Percentiles rank a stretch among this genome's conserved stretches.
These are phyloP conservation scores for Wallemia ichthyophaga DNA, from an alignment of 1,284 basidiomycete genomes.

Conservation along the genomic window DNA sequence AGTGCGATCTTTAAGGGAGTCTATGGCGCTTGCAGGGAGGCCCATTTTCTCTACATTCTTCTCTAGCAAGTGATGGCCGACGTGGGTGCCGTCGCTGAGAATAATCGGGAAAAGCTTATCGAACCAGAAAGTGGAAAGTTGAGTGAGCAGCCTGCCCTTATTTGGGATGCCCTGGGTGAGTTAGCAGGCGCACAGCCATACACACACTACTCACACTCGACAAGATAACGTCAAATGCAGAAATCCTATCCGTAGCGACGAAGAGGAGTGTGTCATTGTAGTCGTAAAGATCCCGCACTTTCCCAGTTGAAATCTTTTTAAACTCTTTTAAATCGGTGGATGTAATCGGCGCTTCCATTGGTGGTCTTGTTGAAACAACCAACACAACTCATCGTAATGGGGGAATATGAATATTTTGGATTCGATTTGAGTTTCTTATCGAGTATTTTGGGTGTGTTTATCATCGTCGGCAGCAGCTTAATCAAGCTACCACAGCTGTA, in stretches of 20 bases:
- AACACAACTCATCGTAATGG: too few relatives aligned
- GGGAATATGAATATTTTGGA: background rate
- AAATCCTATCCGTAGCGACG: slow-evolving; percentile 83
- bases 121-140: slow-evolving; percentile 89
- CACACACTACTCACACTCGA: slow-evolving; percentile 35
- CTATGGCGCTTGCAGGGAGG: slow-evolving; percentile 7
- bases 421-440: slow-evolving; percentile 22
- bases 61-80: background rate
- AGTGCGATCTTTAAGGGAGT: slow-evolving; percentile 44
- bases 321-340: background rate
- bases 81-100: slow-evolving; percentile 5
- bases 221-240: slow-evolving; percentile 84
- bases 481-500: slow-evolving; percentile 80
- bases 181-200: background rate
- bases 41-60: background rate
- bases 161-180: slow-evolving; percentile 55
- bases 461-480: slow-evolving; percentile 71
- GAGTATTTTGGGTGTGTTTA: slow-evolving; percentile 69
- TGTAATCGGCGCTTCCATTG: background rate
- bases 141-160: slow-evolving; percentile 70
- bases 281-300: slow-evolving; percentile 73
- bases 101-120: slow-evolving; percentile 34
- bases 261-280: slow-evolving; percentile 44
- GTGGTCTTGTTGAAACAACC: too few relatives aligned
- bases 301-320: slow-evolving; percentile 22